Conservation (phyloP, 1,139 yeast genomes). For the Tardiomyces depauwii region DNA sequence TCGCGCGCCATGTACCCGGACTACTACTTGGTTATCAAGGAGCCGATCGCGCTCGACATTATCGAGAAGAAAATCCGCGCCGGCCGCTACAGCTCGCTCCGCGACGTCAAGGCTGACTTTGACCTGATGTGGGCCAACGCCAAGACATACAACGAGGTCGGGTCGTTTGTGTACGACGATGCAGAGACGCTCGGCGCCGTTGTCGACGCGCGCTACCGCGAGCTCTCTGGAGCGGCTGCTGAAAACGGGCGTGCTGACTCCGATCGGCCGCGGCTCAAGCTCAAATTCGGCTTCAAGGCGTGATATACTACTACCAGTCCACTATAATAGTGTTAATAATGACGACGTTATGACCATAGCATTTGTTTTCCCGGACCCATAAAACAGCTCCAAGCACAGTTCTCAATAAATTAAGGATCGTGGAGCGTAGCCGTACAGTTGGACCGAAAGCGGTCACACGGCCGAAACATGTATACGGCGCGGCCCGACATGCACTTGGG, state of each 20-base stretch:
- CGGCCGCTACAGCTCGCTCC: conserved; percentile 40
- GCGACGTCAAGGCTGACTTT: conserved; percentile 60
- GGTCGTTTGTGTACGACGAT: conserved; percentile 70
- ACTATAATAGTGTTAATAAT: background rate
- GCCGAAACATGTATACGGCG: no score
- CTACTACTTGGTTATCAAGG: conserved; percentile 66
- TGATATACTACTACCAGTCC: background rate
- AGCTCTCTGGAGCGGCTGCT: background rate
- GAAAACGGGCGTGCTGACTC: background rate
- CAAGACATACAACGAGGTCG: conserved; percentile 79
- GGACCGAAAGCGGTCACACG: no score
- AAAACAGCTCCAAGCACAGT: no score
- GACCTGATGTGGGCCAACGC: conserved; percentile 78
- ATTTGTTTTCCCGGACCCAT: no score
- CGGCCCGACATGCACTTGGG: no score
- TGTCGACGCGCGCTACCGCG: conserved; percentile 17
- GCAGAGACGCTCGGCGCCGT: conserved; percentile 54
- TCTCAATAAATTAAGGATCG: no score
- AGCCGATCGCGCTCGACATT: conserved; percentile 70
- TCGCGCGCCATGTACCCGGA: conserved; percentile 72
- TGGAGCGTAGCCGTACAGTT: no score
- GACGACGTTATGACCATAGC: background rate
- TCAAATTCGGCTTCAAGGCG: background rate
- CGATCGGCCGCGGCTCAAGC: background rate
- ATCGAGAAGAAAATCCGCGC: conserved; percentile 32